phyloP scores from a whole-genome alignment of 2,329 filamentous ascomycete genomes.

The Mariannaea sp. region DNA sequence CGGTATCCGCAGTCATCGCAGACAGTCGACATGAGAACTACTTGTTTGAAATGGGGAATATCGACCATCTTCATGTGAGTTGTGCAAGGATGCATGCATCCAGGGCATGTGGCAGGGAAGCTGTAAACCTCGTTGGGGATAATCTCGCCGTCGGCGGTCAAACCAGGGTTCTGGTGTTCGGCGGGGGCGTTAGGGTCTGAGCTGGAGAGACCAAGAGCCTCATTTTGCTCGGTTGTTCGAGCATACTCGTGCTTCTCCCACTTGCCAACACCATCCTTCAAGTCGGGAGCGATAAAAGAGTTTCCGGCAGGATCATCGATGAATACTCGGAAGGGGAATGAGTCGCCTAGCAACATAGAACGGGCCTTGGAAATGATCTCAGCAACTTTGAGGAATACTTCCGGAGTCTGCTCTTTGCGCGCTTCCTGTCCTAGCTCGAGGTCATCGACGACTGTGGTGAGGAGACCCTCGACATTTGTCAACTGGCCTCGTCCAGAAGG shows the following conservation, averaged over 20 bases:
- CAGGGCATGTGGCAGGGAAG: slow-evolving; percentile 90
- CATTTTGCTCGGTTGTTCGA: slow-evolving; percentile 85
- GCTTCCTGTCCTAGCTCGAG: slow-evolving; percentile 81
- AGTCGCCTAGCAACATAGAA: slow-evolving; percentile 76
- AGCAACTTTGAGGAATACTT: slow-evolving; percentile 77
- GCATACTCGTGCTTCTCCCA: slow-evolving; percentile 86
- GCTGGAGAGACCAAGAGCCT: slow-evolving; percentile 75
- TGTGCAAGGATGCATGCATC: slow-evolving; percentile 81
- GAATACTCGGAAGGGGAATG: slow-evolving; percentile 85
- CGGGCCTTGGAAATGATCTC: slow-evolving; percentile 74
- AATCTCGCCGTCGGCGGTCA: slow-evolving; percentile 72
- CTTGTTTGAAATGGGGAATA: slow-evolving; percentile 97
- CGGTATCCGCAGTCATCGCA: slow-evolving; percentile 93
- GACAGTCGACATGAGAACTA: slow-evolving; percentile 91
- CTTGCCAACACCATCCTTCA: slow-evolving; percentile 80
- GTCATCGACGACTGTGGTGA: slow-evolving; percentile 78
- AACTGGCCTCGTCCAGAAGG: slow-evolving; percentile 89
- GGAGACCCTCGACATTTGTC: slow-evolving; percentile 89
- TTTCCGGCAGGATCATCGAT: slow-evolving; percentile 94
- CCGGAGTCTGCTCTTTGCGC: slow-evolving; percentile 76
- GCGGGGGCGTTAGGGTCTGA: slow-evolving; percentile 62
- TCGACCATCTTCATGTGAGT: slow-evolving; percentile 99
- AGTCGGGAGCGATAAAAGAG: slow-evolving; percentile 91
- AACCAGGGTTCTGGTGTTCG: slow-evolving; percentile 55
- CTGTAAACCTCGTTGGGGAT: slow-evolving; percentile 90